Base-by-base conservation (phyloP, 768 basidiomycete genomes). In the Mycena albidolilacea region DNA sequence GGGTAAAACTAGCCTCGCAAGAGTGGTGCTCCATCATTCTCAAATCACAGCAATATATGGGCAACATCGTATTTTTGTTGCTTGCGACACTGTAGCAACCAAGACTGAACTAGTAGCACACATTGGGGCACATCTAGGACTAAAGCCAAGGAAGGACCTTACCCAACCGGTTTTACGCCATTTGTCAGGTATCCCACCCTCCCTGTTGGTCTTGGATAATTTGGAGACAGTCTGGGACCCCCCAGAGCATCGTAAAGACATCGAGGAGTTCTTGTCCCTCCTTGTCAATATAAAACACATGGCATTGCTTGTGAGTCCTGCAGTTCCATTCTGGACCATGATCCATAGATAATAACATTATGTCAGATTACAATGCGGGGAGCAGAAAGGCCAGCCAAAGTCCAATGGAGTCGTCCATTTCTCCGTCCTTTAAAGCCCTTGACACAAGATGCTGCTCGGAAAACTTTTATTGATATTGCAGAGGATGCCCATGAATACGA, bases 391-490 rank as follows among this genome's bases (percentile, higher is more conserved):
- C 46, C 46, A 19, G 46, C 46, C 46, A 48, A 48, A 48, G 46
- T 48, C 46, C 46, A 48, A 48, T 48, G 46, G 46, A 48, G 46
- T 48, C 46, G 14, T 48, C 46, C 46, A 48, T 48, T 48, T 48
- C 46, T 48, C 14, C 46, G 46, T 48, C 46, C 46, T 48, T 48
- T 48, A 48, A 48, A 48, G 46, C 46, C 46, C 46, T 19, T 48
- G 46, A 48, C 46, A 48, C 46, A 19, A 48, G 46, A 48, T 48
- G 46, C 46, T 48, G 46, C 46, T 48, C 14, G 46, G 46, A 14
- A 48, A 48, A 48, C 46, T 48, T 48, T 48, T 48, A 48, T 48
- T 48, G 46, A 48, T 48, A 48, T 48, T 48, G 46, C 46, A 48
- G 46, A 48, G 46, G 46, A 48, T 48, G 46, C 46, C 46, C 46